phyloP scores from a whole-genome alignment of 805 yeast species.

The Suhomyces prunicola region DNA sequence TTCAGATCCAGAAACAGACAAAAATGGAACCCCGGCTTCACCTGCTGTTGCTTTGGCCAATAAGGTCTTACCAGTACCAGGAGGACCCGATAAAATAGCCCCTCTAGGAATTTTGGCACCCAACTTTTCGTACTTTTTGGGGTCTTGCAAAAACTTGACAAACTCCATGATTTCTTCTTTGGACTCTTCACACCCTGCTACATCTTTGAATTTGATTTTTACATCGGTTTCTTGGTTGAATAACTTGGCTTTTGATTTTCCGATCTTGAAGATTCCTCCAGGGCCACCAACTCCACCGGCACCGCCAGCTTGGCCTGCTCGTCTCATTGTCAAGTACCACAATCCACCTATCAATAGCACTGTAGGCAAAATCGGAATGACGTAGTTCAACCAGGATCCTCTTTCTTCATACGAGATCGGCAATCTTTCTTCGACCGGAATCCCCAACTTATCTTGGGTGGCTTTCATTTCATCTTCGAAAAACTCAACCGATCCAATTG shows the following conservation, averaged over 20 bases:
- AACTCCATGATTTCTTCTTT: constrained; percentile 95
- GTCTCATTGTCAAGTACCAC: constrained; percentile 57
- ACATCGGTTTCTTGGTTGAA: constrained; percentile 83
- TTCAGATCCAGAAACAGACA: constrained; percentile 89
- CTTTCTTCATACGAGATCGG: constrained; percentile 76
- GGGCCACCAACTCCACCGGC: constrained; percentile 35
- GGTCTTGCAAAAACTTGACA: constrained; percentile 83
- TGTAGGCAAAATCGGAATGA: constrained; percentile 78
- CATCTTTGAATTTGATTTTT: constrained; percentile 79
- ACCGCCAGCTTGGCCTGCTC: constrained; percentile 46
- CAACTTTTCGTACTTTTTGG: constrained; percentile 75
- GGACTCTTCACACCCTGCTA: constrained; percentile 94
- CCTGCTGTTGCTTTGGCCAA: constrained; percentile 96
- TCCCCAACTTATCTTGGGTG: constrained; percentile 65
- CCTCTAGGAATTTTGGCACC: constrained; percentile 97
- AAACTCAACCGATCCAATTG: constrained; percentile 82
- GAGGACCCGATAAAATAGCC: constrained; percentile 91
- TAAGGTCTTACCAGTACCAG: constrained; percentile 95
- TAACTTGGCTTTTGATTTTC: constrained; percentile 74
- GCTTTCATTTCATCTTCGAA: constrained; percentile 80
- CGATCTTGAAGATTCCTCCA: constrained; percentile 74
- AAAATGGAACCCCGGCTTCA: constrained; percentile 92
- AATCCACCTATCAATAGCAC: constrained; percentile 76
- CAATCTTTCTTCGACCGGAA: constrained; percentile 66
- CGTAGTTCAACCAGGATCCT: constrained; percentile 57